These are phyloP conservation scores for Vigna trinervia DNA, from an alignment of 306 rosid genomes.

Conservation along the genomic window DNA sequence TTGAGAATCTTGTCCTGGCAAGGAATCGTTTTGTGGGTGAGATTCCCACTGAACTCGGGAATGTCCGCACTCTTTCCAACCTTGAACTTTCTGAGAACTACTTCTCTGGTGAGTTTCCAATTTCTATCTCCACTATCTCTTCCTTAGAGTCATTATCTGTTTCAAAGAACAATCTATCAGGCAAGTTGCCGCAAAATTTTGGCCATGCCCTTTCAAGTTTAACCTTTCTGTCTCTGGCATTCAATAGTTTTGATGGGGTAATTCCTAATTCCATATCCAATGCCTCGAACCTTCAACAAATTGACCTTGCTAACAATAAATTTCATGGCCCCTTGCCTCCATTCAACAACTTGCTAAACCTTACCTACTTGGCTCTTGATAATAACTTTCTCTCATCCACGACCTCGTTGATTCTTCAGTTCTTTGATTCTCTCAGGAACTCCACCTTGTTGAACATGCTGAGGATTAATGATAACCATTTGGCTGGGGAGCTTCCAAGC, in stretches of 20 bases:
- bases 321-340: constrained; percentile 45
- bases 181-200: constrained; percentile 41
- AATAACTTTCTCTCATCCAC: constrained; percentile 42
- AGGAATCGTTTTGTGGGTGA: constrained; percentile 41
- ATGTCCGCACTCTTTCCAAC: constrained; percentile 22
- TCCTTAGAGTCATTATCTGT: constrained; percentile 44
- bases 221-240: constrained; percentile 27
- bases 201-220: constrained; percentile 40
- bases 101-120: constrained; percentile 50
- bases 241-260: constrained; percentile 44
- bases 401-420: constrained; percentile 37
- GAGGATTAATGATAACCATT: constrained; percentile 35
- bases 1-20: constrained; percentile 40
- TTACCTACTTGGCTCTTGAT: constrained; percentile 23
- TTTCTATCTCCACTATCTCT: constrained; percentile 45
- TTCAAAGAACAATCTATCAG: constrained; percentile 39
- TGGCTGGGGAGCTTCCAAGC: constrained; percentile 51
- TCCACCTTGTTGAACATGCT: constrained; percentile 33
- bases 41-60: constrained; percentile 48
- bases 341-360: constrained; percentile 42
- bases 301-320: constrained; percentile 45
- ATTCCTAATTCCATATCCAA: constrained; percentile 52
- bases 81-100: constrained; percentile 48
- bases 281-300: constrained; percentile 39
- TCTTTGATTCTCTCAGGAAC: constrained; percentile 50